Evolutionary conservation across 1,139 yeast genomes (phyloP), one percentile per base, ranked within the genome.

Genomic region (Pneumocystis carinii): DNA sequence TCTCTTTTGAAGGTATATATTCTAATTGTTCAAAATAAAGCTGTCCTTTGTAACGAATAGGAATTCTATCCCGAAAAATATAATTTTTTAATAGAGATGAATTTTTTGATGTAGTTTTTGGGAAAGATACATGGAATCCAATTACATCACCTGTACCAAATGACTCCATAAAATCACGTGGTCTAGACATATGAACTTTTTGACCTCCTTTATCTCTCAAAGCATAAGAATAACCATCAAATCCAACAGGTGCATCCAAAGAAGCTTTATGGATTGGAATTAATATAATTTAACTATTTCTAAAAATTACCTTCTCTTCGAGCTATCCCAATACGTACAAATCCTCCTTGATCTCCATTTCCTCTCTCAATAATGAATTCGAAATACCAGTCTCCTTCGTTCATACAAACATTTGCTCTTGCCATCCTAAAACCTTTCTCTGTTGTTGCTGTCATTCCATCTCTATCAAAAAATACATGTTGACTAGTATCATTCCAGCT

Each of bases 191-290:
- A 66, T 92, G 95, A 59, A 92, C 79, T 56, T 81, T 82, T 67
- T 87, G 87, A 1, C 97, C 95, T n/a, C 79, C 79, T 42, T 81
- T 79, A 73, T 90, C 97, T 66, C 97, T 77, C 12, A 92, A 71
- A 0, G 96, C 97, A 72, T 94, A 92, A 0, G 97, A 92, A 74
- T 90, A 92, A 0, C 90, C 94, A 73, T 92, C 97, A 71, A 83
- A 88, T 3, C 99, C 99, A 10, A 90, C 92, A 0, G 99, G 98
- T 0, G 96, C 96, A 68, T 92, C 97, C 61, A 90, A 75, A 63
- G 90, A 82, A 1, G 96, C 95, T 66, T 55, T 14, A 37, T 15
- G 27, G 2, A 32, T 59, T 58, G 17, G 7, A 29, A 14, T 42
- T 17, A 55, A 39, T 53, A 60, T 38, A 1, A 27, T n/a, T 14